Conservation (phyloP, 2,329 filamentous ascomycete genomes). For the Simplicillium aogashimaense region DNA sequence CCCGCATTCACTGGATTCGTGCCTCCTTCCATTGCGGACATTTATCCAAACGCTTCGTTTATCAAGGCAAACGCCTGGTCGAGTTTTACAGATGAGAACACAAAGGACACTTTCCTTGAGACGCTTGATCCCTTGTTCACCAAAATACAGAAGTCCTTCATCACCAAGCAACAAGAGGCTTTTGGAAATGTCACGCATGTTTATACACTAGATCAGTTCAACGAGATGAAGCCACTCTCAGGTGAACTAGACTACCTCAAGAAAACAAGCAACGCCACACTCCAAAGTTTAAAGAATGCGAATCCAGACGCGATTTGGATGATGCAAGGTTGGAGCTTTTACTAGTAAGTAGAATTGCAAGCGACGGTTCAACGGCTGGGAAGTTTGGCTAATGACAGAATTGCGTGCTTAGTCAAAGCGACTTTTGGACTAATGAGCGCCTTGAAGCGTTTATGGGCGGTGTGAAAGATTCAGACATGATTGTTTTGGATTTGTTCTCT, state of each 20-base stretch:
- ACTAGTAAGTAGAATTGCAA: no score
- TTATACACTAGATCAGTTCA: slow-evolving; percentile 43
- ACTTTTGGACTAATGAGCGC: slow-evolving; percentile 32
- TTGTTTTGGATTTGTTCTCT: slow-evolving; percentile 40
- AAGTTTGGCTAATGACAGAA: no score
- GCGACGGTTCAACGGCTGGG: no score
- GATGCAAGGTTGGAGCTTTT: slow-evolving; percentile 42
- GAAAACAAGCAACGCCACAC: slow-evolving; percentile 22
- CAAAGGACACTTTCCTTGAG: slow-evolving; percentile 36
- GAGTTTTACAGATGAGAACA: slow-evolving; percentile 23
- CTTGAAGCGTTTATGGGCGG: slow-evolving; percentile 39
- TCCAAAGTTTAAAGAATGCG: slow-evolving; percentile 34
- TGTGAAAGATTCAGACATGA: slow-evolving; percentile 31
- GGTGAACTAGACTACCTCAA: slow-evolving; percentile 1
- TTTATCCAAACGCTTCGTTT: slow-evolving; percentile 29
- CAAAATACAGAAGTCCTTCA: slow-evolving; percentile 31
- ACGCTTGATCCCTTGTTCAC: slow-evolving; percentile 32
- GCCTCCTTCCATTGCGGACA: slow-evolving; percentile 25
- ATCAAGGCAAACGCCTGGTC: slow-evolving; percentile 33
- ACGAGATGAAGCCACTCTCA: slow-evolving; percentile 27
- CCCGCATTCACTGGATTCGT: slow-evolving; percentile 41
- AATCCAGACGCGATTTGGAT: slow-evolving; percentile 39
- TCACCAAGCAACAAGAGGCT: slow-evolving; percentile 30
- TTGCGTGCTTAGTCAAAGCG: slow-evolving; percentile 25
- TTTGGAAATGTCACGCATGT: slow-evolving; percentile 37